Percentiles rank a stretch among this genome's conserved stretches.
These are phyloP conservation scores for Stephania yunnanensis DNA, from an alignment of 164 flowering plant genomes.

Conservation along the genomic window DNA sequence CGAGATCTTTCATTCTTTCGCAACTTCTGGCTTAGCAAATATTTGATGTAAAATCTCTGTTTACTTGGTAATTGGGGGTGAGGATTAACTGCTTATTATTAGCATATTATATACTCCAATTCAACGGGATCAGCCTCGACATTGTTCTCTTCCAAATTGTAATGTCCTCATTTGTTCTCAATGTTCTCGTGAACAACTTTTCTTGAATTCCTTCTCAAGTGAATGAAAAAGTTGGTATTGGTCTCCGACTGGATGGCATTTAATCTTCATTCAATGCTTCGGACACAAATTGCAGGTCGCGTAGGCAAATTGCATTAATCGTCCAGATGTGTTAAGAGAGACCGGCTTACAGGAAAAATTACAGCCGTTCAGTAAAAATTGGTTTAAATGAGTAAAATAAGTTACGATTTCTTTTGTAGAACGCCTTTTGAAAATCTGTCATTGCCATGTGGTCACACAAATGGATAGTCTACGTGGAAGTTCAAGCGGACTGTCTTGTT, in stretches of 20 bases:
- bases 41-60: neutral
- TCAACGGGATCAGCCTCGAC: neutral
- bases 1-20: neutral
- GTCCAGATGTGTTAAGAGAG: neutral
- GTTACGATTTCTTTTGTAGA: no score
- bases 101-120: neutral
- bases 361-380: no score
- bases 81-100: neutral
- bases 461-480: no score
- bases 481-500: no score
- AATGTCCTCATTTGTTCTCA: neutral
- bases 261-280: neutral
- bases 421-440: no score
- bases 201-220: neutral
- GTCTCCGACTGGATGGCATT: neutral
- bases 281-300: no score
- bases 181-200: neutral
- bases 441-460: no score
- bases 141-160: neutral
- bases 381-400: no score
- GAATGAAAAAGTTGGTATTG: neutral
- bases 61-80: constrained; percentile 1
- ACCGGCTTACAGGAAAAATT: no score
- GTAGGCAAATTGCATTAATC: neutral
- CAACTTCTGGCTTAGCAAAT: neutral